Base-by-base conservation (phyloP, 306 rosid genomes). In the Pterocarpus santalinus region DNA sequence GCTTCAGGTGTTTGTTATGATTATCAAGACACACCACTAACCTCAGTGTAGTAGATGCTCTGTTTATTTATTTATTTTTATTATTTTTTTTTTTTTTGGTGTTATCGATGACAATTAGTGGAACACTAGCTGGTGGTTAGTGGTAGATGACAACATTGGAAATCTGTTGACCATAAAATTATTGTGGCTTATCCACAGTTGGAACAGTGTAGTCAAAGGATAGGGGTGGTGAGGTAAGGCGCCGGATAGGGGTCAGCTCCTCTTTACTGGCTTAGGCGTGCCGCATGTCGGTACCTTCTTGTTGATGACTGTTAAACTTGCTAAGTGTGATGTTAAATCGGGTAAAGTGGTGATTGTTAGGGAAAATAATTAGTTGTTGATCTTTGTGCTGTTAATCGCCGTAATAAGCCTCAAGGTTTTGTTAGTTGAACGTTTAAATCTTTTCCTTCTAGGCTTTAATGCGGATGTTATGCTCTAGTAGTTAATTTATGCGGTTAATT, bases 111-210 rank as follows among this genome's bases (percentile, higher is more conserved):
- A 13, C 38, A 33, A 76, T 22, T 6, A 75, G 60, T 46, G 70
- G 71, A 76, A 64, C 15, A 3, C 17, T 78, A 68, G 69, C 75
- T 78, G 69, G 36, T 56, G 34, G 68, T 39, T 68, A 17, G 5
- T 70, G 53, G 46, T 69, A 46, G 67, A 38, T 72, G 78, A 8
- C 14, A 62, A 53, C 22, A 8, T 47, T 5, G 49, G 57, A 2
- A 71, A 38, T 63, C 49, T 72, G 35, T 63, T 72, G 14, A 12
- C n/a, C 2, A 9, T 2, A n/a, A 71, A 36, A 16, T 80, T 49
- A 5, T 72, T 63, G 47, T 30, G 55, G 78, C 57, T 36, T 63
- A 4, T 51, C 4, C 71, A 10, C 65, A 3, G 35, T 72, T 79
- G 63, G 52, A 69, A 44, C 51, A 58, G 67, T 66, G 35, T 41